Conservation (phyloP, 2,329 filamentous ascomycete species). For the Ophiostoma sp. region DNA sequence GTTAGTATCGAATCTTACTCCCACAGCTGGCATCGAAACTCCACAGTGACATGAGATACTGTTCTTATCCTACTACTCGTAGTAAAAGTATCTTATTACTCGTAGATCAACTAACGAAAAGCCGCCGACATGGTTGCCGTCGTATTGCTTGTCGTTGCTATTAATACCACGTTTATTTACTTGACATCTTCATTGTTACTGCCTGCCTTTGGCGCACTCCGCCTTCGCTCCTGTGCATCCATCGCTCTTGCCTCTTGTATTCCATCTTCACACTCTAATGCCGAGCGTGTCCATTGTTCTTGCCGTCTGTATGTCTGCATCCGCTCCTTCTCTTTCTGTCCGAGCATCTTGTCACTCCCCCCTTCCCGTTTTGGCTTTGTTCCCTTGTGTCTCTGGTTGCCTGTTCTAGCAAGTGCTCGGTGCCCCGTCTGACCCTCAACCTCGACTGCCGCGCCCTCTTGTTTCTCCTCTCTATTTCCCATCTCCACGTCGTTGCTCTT, state of each 20-base stretch:
- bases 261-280: background rate
- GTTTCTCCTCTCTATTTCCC: background rate
- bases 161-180: background rate
- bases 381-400: constrained; percentile 3
- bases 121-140: background rate
- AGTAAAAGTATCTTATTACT: background rate
- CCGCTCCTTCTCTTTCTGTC: background rate
- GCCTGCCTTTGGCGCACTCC: background rate
- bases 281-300: constrained; percentile 1
- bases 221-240: background rate
- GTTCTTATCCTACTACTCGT: background rate
- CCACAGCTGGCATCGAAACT: background rate
- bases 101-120: background rate
- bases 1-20: background rate
- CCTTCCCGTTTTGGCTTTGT: constrained; percentile 1
- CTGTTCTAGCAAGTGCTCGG: constrained; percentile 10
- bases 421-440: background rate
- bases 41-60: background rate
- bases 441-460: background rate
- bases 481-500: too few species aligned
- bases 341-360: background rate
- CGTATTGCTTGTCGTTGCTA: background rate
- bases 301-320: constrained; percentile 5
- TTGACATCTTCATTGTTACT: background rate
- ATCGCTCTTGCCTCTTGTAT: background rate